These are phyloP conservation scores for Ceratobasidium sp. DNA, from an alignment of 1,284 basidiomycete genomes.

Conservation along the genomic window DNA sequence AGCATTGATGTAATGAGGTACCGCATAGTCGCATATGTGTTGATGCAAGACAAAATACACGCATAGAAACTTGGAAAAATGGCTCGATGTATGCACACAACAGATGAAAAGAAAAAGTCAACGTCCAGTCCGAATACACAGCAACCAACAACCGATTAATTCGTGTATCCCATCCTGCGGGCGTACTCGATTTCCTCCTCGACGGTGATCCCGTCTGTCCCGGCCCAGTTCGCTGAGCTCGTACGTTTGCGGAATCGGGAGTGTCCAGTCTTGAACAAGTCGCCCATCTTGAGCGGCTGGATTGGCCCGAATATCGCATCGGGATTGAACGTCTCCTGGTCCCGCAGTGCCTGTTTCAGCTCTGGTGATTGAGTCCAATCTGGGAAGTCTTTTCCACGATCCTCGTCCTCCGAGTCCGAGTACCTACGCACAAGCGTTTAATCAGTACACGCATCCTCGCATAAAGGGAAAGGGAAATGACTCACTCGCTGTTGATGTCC, in stretches of 20 bases:
- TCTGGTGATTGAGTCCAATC: constrained; percentile 93
- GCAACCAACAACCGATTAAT: constrained; percentile 34
- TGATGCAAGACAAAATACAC: constrained; percentile 32
- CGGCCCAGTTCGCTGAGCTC: constrained; percentile 94
- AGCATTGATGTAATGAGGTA: constrained; percentile 19
- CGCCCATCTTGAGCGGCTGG: constrained; percentile 54
- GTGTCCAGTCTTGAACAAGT: constrained; percentile 70
- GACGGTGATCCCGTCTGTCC: constrained; percentile 82
- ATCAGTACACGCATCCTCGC: background rate
- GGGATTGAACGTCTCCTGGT: constrained; percentile 88
- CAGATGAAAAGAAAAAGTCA: constrained; percentile 61
- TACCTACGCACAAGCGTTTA: constrained; percentile 62
- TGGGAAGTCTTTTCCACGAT: constrained; percentile 78
- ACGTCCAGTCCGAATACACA: constrained; percentile 32
- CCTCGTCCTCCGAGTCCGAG: constrained; percentile 93
- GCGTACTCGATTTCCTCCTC: constrained; percentile 90
- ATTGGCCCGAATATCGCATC: constrained; percentile 86
- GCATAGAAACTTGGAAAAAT: constrained; percentile 8
- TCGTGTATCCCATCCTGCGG: constrained; percentile 86
- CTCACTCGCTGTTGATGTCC: constrained; percentile 88
- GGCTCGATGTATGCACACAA: constrained; percentile 81
- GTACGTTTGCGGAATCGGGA: constrained; percentile 84
- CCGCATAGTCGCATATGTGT: constrained; percentile 39
- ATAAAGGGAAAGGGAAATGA: constrained; percentile 33
- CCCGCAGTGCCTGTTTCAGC: constrained; percentile 79